Conservation (phyloP, 73 alveolate genomes). For the Uronychia setigera region DNA sequence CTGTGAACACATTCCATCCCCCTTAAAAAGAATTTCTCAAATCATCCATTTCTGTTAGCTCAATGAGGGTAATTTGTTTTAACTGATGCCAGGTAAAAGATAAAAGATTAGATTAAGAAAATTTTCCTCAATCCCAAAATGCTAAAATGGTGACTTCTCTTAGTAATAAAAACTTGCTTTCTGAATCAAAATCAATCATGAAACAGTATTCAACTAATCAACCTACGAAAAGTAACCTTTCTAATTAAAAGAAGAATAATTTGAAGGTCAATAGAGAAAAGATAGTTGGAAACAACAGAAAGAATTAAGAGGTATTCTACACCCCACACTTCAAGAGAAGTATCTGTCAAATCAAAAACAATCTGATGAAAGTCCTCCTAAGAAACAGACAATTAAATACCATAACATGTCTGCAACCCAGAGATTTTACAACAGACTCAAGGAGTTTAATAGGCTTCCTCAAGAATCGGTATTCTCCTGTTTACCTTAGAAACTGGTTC, state of each 20-base stretch:
- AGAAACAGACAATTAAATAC: neutral
- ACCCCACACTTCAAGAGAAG: neutral
- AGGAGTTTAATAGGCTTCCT: constrained; percentile 9
- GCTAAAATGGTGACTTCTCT: too few relatives aligned
- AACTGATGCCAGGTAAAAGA: neutral
- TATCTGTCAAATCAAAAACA: neutral
- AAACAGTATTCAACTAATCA: too few relatives aligned
- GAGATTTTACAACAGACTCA: neutral
- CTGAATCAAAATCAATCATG: too few relatives aligned
- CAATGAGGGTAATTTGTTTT: neutral
- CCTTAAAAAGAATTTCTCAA: neutral
- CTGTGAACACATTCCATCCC: neutral
- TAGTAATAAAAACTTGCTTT: too few relatives aligned
- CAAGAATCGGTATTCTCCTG: constrained; percentile 14
- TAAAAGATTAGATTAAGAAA: too few relatives aligned
- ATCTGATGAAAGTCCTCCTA: neutral
- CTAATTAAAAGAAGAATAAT: too few relatives aligned
- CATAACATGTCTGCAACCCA: neutral
- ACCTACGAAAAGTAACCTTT: too few relatives aligned
- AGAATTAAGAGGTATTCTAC: neutral
- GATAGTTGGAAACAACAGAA: neutral
- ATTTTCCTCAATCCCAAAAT: too few relatives aligned
- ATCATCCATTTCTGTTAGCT: neutral
- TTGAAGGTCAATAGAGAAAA: too few relatives aligned
- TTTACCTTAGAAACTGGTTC: neutral